Conservation (phyloP, 306 rosid species). For the Alnus rubra region DNA sequence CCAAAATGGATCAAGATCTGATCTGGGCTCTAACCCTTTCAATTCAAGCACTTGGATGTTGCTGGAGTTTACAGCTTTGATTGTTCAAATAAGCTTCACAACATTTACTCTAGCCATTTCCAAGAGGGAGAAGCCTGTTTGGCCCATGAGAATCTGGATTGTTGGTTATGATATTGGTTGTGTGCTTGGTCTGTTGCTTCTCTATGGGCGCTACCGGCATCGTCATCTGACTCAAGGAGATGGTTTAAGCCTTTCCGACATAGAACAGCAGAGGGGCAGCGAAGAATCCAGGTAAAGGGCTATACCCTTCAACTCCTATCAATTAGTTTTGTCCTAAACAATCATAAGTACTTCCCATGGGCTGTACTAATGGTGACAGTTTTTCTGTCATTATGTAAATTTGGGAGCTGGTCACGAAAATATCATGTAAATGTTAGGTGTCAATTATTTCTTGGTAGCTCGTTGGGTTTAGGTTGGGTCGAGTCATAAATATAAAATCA, state of each 20-base stretch:
- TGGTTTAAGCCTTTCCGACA: conserved; percentile 52
- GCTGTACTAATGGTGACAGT: not conserved
- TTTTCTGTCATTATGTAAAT: not conserved
- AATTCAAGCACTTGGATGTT: conserved; percentile 85
- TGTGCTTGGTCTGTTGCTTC: conserved; percentile 68
- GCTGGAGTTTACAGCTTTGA: conserved; percentile 65
- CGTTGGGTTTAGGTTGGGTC: no score
- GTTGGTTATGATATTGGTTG: conserved; percentile 85
- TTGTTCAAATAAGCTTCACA: conserved; percentile 61
- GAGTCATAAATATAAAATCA: no score
- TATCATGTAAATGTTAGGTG: conserved; percentile 1
- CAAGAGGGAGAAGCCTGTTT: conserved; percentile 75
- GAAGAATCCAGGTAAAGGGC: conserved; percentile 77
- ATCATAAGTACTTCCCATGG: not conserved
- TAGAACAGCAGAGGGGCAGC: conserved; percentile 67
- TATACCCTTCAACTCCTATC: conserved; percentile 6
- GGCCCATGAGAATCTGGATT: conserved; percentile 98
- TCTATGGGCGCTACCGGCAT: conserved; percentile 69
- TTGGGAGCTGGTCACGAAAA: conserved; percentile 4
- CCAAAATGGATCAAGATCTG: conserved; percentile 86
- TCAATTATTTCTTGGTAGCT: no score
- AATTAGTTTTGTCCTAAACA: not conserved
- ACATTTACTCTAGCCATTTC: conserved; percentile 64
- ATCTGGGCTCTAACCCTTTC: conserved; percentile 87
- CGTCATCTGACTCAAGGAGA: conserved; percentile 53